Base-by-base conservation (phyloP, 306 rosid species). In the Mucuna pruriens region DNA sequence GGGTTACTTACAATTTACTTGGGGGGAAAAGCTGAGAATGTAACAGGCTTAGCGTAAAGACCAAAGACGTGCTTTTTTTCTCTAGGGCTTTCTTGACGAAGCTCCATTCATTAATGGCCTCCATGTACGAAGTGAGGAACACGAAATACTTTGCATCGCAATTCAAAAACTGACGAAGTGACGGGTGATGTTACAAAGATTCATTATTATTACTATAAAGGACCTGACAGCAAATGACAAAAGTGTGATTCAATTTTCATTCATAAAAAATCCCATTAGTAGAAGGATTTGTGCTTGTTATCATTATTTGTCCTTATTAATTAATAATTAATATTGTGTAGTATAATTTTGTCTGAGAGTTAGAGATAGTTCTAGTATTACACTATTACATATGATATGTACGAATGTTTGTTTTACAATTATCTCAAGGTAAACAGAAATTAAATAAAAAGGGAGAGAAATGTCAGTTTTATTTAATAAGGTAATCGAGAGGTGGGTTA, bases 71-170 rank as follows among this genome's bases (percentile, higher is more conserved):
- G 67, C 55, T 79, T 9, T 68, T 22, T 68, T 5, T 22, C 89
- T 89, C 87, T 70, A 75, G 90, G 90, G 83, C 80, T 83, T 84
- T 87, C 88, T 84, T 75, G 84, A 51, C 76, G 73, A 55, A 61
- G 71, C 51, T 55, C 61, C 77, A 87, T 80, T 84, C 77, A 87
- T 80, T 84, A 84, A 82, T 83, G 89, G 83, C 23, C 39, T 48
- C 31, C 45, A 42, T 80, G 86, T 80, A 87, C 91, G 58, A 76
- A 40, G 36, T 26, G 33, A 64, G 83, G 22, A 36, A 22, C 85
- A 61, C 64, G 33, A 83, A 83, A 74, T 72, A 64, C 69, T 76
- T 61, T 58, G 63, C 82, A 51, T 71, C 17, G 33, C 67, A 48
- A 74, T 68, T 62, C 77, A 76, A 71, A 86, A 74, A 15, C 60